A percentile compares a stretch with the other conserved stretches of the same genome.
Evolutionary conservation across 2,329 filamentous ascomycete species (phyloP).

Genomic region (Diaporthe sp.): DNA sequence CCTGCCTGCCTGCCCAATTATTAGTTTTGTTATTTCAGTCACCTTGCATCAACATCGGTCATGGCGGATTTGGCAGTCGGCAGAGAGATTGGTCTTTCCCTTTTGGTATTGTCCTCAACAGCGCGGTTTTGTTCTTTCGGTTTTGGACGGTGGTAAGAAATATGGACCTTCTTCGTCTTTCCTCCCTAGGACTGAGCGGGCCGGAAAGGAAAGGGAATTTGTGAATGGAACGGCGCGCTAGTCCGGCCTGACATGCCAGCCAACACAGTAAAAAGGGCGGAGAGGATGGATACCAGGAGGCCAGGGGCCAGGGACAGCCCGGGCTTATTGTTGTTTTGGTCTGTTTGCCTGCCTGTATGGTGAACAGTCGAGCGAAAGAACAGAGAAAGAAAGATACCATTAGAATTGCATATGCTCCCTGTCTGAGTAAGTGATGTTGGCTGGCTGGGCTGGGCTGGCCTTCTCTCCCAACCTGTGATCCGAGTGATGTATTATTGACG

Average conservation of each 20-base stretch:
- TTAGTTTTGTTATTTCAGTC: neutral
- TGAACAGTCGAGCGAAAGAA: conserved; percentile 5
- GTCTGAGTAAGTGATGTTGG: neutral
- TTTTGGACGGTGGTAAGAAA: neutral
- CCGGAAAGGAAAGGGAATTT: neutral
- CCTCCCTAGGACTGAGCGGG: neutral
- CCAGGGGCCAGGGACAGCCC: neutral
- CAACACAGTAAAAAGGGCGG: neutral
- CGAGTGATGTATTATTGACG: neutral
- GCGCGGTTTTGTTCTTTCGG: neutral
- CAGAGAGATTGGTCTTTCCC: neutral
- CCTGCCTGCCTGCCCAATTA: neutral
- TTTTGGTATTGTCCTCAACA: conserved; percentile 11
- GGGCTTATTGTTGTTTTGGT: neutral
- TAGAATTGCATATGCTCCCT: conserved; percentile 6
- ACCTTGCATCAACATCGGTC: conserved; percentile 25
- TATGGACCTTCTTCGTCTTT: neutral
- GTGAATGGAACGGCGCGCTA: neutral
- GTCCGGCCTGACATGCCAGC: neutral
- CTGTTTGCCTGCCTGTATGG: neutral
- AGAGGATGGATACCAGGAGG: neutral
- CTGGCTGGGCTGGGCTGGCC: neutral
- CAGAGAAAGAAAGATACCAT: conserved; percentile 16
- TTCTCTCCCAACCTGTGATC: neutral
- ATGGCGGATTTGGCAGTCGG: neutral